phyloP scores from a whole-genome alignment of 2,329 filamentous ascomycete genomes.

The Neospermospora avenae region DNA sequence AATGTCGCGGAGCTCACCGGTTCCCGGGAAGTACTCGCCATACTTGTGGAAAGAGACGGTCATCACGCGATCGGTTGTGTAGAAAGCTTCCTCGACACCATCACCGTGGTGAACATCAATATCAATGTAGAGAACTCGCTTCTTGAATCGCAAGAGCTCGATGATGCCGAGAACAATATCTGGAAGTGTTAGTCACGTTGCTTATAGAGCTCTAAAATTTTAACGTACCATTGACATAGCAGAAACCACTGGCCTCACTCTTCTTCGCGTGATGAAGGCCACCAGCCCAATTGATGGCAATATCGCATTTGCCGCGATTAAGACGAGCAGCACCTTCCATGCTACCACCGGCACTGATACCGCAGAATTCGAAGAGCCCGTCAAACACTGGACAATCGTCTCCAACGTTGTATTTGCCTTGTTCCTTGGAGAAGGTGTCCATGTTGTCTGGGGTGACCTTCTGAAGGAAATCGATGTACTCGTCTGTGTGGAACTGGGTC shows the following conservation, averaged over 20 bases:
- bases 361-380: slow-evolving; percentile 94
- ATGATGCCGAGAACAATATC: slow-evolving; percentile 95
- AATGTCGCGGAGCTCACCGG: slow-evolving; percentile 80
- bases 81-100: slow-evolving; percentile 90
- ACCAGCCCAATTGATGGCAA: slow-evolving; percentile 97
- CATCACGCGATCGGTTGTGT: slow-evolving; percentile 88
- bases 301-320: slow-evolving; percentile 88
- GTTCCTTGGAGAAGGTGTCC: slow-evolving; percentile 87
- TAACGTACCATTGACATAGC: slow-evolving; percentile 86
- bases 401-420: slow-evolving; percentile 89
- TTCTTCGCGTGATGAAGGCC: slow-evolving; percentile 98
- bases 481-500: slow-evolving; percentile 88
- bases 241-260: slow-evolving; percentile 93
- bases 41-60: slow-evolving; percentile 96
- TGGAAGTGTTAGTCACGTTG: slow-evolving; percentile 49
- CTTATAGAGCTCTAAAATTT: background rate
- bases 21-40: slow-evolving; percentile 92
- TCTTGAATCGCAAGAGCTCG: slow-evolving; percentile 83
- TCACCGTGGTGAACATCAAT: slow-evolving; percentile 95
- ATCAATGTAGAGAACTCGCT: slow-evolving; percentile 96
- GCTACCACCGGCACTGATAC: slow-evolving; percentile 88
- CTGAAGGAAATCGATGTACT: slow-evolving; percentile 92
- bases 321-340: slow-evolving; percentile 91
- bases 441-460: slow-evolving; percentile 99
- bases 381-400: slow-evolving; percentile 98